phyloP scores from a whole-genome alignment of 352 stramenopile species.

The Peronosclerospora sorghi region DNA sequence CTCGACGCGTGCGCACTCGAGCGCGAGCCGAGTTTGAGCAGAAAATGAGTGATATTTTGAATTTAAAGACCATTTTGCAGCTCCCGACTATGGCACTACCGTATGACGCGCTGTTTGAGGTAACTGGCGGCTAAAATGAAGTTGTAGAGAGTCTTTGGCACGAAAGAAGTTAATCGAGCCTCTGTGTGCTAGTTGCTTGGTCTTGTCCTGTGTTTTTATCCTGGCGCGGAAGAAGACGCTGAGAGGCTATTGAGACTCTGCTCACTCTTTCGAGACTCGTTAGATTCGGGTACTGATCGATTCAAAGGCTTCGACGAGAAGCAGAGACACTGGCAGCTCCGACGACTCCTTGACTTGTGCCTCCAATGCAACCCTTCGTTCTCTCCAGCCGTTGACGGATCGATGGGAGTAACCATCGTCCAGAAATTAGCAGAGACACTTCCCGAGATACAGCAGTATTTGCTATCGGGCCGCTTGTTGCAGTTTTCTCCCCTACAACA shows the following conservation, averaged over 20 bases:
- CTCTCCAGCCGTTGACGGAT: background rate
- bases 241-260: slow-evolving; percentile 19
- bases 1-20: slow-evolving; percentile 4
- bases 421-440: slow-evolving; percentile 8
- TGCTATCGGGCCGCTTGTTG: slow-evolving; percentile 17
- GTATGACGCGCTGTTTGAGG: slow-evolving; percentile 34
- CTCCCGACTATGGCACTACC: slow-evolving; percentile 35
- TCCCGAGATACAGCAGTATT: slow-evolving; percentile 21
- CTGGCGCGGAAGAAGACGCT: slow-evolving; percentile 13
- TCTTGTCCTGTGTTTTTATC: slow-evolving; percentile 35
- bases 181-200: slow-evolving; percentile 21
- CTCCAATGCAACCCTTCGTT: slow-evolving; percentile 21
- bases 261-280: slow-evolving; percentile 16
- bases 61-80: slow-evolving; percentile 46
- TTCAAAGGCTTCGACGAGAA: slow-evolving; percentile 7
- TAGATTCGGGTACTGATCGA: slow-evolving; percentile 8
- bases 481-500: slow-evolving; percentile 1
- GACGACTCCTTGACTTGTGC: slow-evolving; percentile 34
- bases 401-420: slow-evolving; percentile 8
- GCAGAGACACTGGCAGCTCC: slow-evolving; percentile 26
- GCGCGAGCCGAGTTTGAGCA: slow-evolving; percentile 31
- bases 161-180: slow-evolving; percentile 2
- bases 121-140: slow-evolving; percentile 6
- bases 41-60: slow-evolving; percentile 45
- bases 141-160: background rate